Percentiles rank a stretch among this genome's conserved stretches.
Evolutionary conservation across 345 rosid genomes (phyloP).

Genomic region (Linum lewisii): DNA sequence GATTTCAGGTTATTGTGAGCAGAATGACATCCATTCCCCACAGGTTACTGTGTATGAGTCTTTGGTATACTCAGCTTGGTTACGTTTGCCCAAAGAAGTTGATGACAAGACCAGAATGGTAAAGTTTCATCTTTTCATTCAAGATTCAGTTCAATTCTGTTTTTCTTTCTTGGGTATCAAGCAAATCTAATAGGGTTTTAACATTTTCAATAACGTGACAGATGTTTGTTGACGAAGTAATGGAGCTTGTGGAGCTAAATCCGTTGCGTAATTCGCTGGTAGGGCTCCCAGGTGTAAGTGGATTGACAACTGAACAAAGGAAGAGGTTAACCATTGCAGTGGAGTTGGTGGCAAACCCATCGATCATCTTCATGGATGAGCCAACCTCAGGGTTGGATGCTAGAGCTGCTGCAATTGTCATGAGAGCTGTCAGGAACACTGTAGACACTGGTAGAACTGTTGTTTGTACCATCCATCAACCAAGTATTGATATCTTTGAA

Average conservation of each 20-base stretch:
- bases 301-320: background rate
- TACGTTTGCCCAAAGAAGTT: background rate
- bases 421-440: conserved; percentile 72
- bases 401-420: conserved; percentile 70
- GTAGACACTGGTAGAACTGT: conserved; percentile 83
- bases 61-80: background rate
- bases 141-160: too few relatives aligned
- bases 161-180: background rate
- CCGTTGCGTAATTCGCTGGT: background rate
- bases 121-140: background rate
- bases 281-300: background rate
- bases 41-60: background rate
- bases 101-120: background rate
- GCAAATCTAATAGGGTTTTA: too few relatives aligned
- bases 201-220: background rate
- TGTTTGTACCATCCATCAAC: conserved; percentile 87
- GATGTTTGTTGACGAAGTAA: conserved; percentile 3
- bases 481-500: conserved; percentile 81
- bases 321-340: conserved; percentile 2
- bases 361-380: conserved; percentile 6
- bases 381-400: conserved; percentile 6
- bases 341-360: background rate
- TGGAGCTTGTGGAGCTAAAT: conserved; percentile 2
- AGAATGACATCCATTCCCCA: conserved; percentile 5
- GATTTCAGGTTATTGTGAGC: conserved; percentile 1